A percentile compares a stretch with the other conserved stretches of the same genome.
Conservation (phyloP, 805 yeast species). For the Maudiozyma barnettii region DNA sequence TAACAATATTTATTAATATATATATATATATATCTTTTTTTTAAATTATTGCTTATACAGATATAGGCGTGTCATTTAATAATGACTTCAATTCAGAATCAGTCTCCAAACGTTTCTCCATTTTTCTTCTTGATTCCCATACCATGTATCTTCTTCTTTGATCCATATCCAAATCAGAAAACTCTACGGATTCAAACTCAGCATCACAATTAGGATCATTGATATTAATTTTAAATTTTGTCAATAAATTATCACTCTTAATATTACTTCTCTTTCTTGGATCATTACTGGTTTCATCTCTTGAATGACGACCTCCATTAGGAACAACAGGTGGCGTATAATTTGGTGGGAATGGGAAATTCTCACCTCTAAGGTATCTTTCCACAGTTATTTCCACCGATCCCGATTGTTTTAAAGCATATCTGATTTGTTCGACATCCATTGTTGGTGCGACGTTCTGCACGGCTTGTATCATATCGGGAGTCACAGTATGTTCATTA, state of each 20-base stretch:
- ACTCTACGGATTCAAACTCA: slow-evolving; percentile 11
- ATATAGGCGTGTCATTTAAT: background rate
- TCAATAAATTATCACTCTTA: slow-evolving; percentile 23
- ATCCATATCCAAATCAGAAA: slow-evolving; percentile 15
- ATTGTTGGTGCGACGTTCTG: slow-evolving; percentile 71
- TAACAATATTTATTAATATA: background rate
- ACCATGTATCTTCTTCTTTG: slow-evolving; percentile 38
- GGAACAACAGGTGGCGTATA: slow-evolving; percentile 4
- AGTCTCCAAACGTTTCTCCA: slow-evolving; percentile 29
- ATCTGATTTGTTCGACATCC: slow-evolving; percentile 58
- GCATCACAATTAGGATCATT: slow-evolving; percentile 12
- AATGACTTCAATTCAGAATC: slow-evolving; percentile 9
- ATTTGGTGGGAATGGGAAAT: slow-evolving; percentile 51
- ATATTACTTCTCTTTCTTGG: slow-evolving; percentile 26
- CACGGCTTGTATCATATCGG: slow-evolving; percentile 73
- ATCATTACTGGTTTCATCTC: slow-evolving; percentile 9
- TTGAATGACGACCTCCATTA: background rate
- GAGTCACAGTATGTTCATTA: slow-evolving; percentile 34
- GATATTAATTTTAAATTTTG: slow-evolving; percentile 19
- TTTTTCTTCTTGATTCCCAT: slow-evolving; percentile 49
- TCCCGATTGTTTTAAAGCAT: slow-evolving; percentile 66
- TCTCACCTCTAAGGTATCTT: slow-evolving; percentile 50
- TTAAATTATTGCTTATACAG: background rate
- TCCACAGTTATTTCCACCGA: slow-evolving; percentile 75
- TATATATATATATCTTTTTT: background rate